Conservation (phyloP, 129 eudicot species). For the Deinandra increscens region DNA sequence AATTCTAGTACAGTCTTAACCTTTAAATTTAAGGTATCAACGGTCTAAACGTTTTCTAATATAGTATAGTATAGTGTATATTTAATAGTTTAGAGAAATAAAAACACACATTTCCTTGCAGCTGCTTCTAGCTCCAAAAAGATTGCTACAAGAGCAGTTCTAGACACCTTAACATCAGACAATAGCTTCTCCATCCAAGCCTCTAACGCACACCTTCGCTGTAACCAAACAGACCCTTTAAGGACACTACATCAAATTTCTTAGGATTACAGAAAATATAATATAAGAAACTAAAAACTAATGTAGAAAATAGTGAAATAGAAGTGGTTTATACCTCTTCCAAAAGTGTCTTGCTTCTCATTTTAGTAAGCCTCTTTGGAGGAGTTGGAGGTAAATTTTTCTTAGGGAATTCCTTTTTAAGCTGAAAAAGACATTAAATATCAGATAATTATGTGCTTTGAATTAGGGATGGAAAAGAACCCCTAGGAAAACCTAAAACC, state of each 20-base stretch:
- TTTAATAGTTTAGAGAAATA: conserved; percentile 11
- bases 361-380: conserved; percentile 59
- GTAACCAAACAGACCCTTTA: conserved; percentile 35
- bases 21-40: not conserved
- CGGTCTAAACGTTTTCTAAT: not conserved
- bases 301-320: not conserved
- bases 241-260: conserved; percentile 6
- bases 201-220: conserved; percentile 81
- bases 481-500: too few species aligned
- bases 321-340: conserved; percentile 56
- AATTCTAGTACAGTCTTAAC: not conserved
- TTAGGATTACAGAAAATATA: not conserved
- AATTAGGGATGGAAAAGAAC: not conserved
- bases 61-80: not conserved
- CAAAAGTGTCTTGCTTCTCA: conserved; percentile 42
- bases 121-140: conserved; percentile 92
- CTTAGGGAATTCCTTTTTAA: conserved; percentile 54
- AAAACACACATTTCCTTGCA: conserved; percentile 71
- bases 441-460: not conserved
- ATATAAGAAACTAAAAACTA: not conserved
- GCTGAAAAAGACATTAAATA: conserved; percentile 44
- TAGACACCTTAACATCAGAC: conserved; percentile 68
- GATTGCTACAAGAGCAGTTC: conserved; percentile 72
- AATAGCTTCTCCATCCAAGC: conserved; percentile 72
- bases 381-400: conserved; percentile 68